Conservation (phyloP, 805 yeast genomes). For the Priceomyces fermenticarens region DNA sequence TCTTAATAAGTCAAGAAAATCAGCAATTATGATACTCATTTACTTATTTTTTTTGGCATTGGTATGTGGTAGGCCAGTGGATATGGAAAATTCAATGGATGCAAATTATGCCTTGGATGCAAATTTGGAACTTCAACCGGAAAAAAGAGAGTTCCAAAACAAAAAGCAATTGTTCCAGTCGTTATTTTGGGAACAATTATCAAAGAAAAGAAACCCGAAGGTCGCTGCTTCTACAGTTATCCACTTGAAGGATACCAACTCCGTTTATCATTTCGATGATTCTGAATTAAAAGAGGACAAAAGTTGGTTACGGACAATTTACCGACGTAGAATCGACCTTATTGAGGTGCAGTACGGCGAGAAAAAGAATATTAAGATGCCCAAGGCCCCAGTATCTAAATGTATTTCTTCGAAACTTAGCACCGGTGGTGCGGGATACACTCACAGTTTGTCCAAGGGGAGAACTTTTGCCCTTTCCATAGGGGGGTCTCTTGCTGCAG, state of each 20-base stretch:
- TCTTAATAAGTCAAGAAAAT: no score
- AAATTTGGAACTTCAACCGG: not conserved
- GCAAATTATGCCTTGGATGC: no score
- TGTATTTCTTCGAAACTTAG: constrained; percentile 15
- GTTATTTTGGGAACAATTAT: constrained; percentile 6
- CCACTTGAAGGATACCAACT: constrained; percentile 5
- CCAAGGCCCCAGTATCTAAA: constrained; percentile 14
- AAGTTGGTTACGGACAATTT: no score
- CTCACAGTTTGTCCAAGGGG: constrained; percentile 12
- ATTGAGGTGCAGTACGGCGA: constrained; percentile 18
- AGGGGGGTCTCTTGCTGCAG: constrained; percentile 5
- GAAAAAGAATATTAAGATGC: not conserved
- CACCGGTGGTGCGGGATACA: constrained; percentile 13
- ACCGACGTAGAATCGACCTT: constrained; percentile 11
- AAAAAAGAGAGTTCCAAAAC: constrained; percentile 1
- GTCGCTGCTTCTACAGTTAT: constrained; percentile 8
- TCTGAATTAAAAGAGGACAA: constrained; percentile 3
- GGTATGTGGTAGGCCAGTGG: no score
- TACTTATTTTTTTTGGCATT: no score
- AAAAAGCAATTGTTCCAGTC: constrained; percentile 5
- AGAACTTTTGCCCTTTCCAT: constrained; percentile 6
- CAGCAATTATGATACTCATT: no score
- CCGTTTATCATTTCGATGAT: constrained; percentile 4
- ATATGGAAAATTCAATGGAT: no score
- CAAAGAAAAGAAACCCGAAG: constrained; percentile 4